Base-by-base conservation (phyloP, 2,329 filamentous ascomycete genomes). In the Zymoseptoria passerinii region DNA sequence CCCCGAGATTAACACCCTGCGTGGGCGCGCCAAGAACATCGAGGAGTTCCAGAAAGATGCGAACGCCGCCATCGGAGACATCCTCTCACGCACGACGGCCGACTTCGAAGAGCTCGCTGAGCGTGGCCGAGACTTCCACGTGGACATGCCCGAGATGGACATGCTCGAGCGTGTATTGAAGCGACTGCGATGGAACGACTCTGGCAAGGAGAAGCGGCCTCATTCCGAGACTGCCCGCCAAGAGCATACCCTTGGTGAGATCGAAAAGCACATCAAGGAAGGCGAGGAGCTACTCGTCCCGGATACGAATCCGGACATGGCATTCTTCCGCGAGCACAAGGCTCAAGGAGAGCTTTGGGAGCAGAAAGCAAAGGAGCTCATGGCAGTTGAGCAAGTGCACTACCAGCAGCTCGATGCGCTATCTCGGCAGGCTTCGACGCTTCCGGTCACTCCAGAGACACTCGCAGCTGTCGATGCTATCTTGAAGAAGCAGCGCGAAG, bases 401-500 rank as follows among this genome's bases (percentile, higher is more conserved):
- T 97, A 95, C 68, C 89, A 92, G 55, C 94, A 99, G 71, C 82
- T 99, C 0, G 94, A 97, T 72, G 90, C 92, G 0, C 78, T 99
- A 5, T 95, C 91, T 1, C 83, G 84, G 53, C 92, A 97, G 75
- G 92, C 92, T 0, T 79, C 84, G 35, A 81, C 81, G 4, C 79
- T 96, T 18, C 92, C 94, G 0, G 92, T 97, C 19, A 88, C 89
- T 1, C 78, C 84, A 3, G 88, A 92, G 35, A 97, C 91, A 0
- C 80, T 95, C 23, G 83, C 84, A 7, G 82, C 85, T 8, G 90
- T 99, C 27, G 94, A 99, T 68, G 87, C 90, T 53, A 96, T 97
- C 57, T 78, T 99, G 58, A 91, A 91, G 72, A 97, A 96, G 75
- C 94, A 99, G 72, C 87, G 94, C 19, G 94, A 97, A 71, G 92